Base-by-base conservation (phyloP, 805 yeast species). In the Barnettozyma sucrosica region DNA sequence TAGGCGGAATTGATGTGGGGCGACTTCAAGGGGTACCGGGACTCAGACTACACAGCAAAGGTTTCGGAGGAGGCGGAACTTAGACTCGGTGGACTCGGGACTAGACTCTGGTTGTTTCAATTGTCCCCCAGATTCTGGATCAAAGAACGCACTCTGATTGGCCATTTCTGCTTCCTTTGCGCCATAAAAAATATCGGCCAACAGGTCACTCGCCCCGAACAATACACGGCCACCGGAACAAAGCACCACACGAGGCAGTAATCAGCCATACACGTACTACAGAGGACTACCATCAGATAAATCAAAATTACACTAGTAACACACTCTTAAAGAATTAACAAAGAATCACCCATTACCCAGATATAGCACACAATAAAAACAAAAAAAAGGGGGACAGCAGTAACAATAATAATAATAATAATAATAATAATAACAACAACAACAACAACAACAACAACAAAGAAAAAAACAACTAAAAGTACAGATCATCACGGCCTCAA, bases 401-500 rank as follows among this genome's bases (percentile, higher is more conserved):
- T n/a, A n/a, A n/a, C n/a, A n/a, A n/a, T n/a, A n/a, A n/a, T n/a
- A n/a, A n/a, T n/a, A n/a, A n/a, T n/a, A n/a, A n/a, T n/a, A n/a
- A n/a, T n/a, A n/a, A n/a, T 7, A 36, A 36, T 4, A 20, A 20
- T 3, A 28, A 41, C 21, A 41, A 28, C n/a, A 21, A 32, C 24
- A 41, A 42, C 23, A 42, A 21, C 14, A 20, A 42, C 36, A n/a
- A 33, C 14, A 32, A 42, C 30, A 42, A 42, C 28, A 42, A 32
- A 42, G 14, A n/a, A 34, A 33, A 24, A 23, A 16, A 14, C 13
- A 34, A 13, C 26, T 24, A 42, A 33, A 42, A 42, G 20, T 33
- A 42, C 21, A 42, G 20, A 33, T 42, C 38, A 14, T 18, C 10
- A 21, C 14, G 28, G n/a, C 14, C 8, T 21, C 24, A 43, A 25